Evolutionary conservation across 257 asterid genomes (phyloP).

Genomic region (Penstemon eatonii): DNA sequence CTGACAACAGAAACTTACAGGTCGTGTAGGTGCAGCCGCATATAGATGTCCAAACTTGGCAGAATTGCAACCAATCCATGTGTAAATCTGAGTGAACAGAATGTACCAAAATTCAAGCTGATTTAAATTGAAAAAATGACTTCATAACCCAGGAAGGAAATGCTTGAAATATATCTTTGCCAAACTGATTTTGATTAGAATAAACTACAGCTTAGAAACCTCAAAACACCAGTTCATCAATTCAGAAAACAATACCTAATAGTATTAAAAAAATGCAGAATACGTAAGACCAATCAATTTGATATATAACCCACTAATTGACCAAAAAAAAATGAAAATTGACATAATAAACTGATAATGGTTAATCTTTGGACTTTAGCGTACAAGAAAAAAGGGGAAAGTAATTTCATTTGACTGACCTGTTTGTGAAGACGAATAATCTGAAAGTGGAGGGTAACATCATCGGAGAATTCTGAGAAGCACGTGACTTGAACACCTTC

Average conservation of each 20-base stretch:
- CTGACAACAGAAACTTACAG: slow-evolving; percentile 50
- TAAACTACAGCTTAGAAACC: neutral
- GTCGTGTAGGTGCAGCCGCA: slow-evolving; percentile 81
- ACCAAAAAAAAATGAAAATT: too few relatives aligned
- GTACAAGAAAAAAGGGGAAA: neutral
- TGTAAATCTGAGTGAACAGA: slow-evolving; percentile 62
- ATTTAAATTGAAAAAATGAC: neutral
- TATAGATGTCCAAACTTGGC: slow-evolving; percentile 82
- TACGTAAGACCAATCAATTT: too few relatives aligned
- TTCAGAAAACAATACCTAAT: slow-evolving; percentile 14
- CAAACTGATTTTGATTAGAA: neutral
- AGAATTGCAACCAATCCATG: slow-evolving; percentile 89
- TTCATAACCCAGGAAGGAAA: neutral
- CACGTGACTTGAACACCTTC: slow-evolving; percentile 57
- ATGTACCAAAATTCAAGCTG: slow-evolving; percentile 2
- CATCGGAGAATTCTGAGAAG: slow-evolving; percentile 69
- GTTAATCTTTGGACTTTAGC: too few relatives aligned
- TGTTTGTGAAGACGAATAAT: slow-evolving; percentile 82
- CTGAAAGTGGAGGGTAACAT: slow-evolving; percentile 65
- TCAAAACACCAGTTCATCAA: neutral
- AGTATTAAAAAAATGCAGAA: neutral
- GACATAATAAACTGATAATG: too few relatives aligned
- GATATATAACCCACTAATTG: too few relatives aligned
- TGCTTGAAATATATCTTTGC: neutral
- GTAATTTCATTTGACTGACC: slow-evolving; percentile 33